A percentile compares a stretch with the other conserved stretches of the same genome.
phyloP scores from a whole-genome alignment of 1,284 basidiomycete species.

The Tetrapyrgos nigripes region DNA sequence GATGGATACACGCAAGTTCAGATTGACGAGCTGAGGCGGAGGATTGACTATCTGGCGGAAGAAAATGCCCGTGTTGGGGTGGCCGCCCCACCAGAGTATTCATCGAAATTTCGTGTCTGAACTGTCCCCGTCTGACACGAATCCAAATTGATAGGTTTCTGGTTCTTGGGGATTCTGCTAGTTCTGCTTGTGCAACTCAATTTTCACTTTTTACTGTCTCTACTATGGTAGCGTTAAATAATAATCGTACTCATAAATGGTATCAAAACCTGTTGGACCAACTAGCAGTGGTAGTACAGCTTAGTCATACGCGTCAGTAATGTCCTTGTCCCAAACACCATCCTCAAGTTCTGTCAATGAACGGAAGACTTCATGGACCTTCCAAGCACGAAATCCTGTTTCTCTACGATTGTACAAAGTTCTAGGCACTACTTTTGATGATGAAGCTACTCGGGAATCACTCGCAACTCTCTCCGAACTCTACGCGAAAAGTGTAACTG shows the following conservation, averaged over 20 bases:
- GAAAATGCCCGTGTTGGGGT: background rate
- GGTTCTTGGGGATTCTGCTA: no score
- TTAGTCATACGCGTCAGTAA: background rate
- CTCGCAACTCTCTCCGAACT: constrained; percentile 84
- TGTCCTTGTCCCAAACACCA: background rate
- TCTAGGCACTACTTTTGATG: constrained; percentile 84
- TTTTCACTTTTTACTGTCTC: no score
- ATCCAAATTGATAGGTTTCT: no score
- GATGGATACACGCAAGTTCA: background rate
- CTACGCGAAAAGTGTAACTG: constrained; percentile 50
- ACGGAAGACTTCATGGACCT: constrained; percentile 28
- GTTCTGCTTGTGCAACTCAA: no score
- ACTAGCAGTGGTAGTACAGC: no score
- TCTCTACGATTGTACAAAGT: constrained; percentile 89
- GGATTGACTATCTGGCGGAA: background rate
- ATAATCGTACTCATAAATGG: no score
- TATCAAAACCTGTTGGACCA: no score
- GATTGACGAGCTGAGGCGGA: background rate
- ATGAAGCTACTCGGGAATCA: constrained; percentile 80
- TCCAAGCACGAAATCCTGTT: constrained; percentile 66
- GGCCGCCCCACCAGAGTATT: background rate
- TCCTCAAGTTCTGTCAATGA: background rate
- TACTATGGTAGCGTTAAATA: no score
- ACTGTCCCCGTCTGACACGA: no score
- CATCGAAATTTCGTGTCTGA: no score